Conservation (phyloP, 306 rosid genomes). For the Quercus glauca region DNA sequence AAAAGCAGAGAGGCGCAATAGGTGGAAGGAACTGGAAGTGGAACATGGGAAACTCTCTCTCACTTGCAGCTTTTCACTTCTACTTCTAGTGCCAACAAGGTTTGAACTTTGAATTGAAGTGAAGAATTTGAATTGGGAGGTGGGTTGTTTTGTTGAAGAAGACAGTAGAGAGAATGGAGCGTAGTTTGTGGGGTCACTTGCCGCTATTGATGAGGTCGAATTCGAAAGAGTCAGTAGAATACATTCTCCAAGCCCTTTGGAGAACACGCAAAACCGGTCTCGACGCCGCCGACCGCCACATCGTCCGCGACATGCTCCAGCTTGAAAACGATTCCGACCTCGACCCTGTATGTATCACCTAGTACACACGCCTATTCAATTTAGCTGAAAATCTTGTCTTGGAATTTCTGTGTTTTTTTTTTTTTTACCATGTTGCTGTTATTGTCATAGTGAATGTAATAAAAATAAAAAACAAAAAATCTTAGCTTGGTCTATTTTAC, state of each 20-base stretch:
- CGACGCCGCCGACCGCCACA: slow-evolving; percentile 43
- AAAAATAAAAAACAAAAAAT: too few relatives aligned
- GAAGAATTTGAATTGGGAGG: neutral
- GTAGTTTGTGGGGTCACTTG: slow-evolving; percentile 50
- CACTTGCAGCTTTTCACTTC: too few relatives aligned
- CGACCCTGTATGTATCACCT: slow-evolving; percentile 45
- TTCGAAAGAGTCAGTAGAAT: slow-evolving; percentile 68
- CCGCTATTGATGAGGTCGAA: slow-evolving; percentile 54
- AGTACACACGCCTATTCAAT: too few relatives aligned
- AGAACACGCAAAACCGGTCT: slow-evolving; percentile 60
- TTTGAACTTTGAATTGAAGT: neutral
- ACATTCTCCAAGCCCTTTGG: slow-evolving; percentile 70
- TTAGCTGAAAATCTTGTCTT: too few relatives aligned
- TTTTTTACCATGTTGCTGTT: too few relatives aligned
- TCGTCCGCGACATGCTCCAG: slow-evolving; percentile 62
- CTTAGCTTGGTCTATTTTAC: too few relatives aligned
- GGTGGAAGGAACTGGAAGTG: too few relatives aligned
- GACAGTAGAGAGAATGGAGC: slow-evolving; percentile 33
- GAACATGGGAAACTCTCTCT: too few relatives aligned
- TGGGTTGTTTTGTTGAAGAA: neutral
- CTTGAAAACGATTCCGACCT: slow-evolving; percentile 64
- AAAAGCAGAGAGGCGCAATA: too few relatives aligned
- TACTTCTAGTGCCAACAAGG: neutral
- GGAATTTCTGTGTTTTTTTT: too few relatives aligned
- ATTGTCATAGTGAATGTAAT: too few relatives aligned